These are phyloP conservation scores for Komagataella populi DNA, from an alignment of 805 yeast species.

Conservation along the genomic window DNA sequence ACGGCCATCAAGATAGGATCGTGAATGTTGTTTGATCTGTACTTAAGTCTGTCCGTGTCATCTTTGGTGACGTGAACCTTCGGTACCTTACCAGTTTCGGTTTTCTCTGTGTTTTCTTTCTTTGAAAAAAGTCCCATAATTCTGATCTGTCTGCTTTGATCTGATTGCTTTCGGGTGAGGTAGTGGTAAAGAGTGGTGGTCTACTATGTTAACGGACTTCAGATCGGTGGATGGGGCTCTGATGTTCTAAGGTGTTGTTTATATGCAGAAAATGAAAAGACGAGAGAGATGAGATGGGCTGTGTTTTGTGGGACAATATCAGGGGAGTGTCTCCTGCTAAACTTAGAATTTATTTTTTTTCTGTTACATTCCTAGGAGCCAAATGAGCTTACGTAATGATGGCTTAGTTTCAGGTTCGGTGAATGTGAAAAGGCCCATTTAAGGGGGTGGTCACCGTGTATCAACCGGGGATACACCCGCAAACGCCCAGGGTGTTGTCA, in stretches of 20 bases:
- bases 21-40: constrained; percentile 56
- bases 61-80: constrained; percentile 31
- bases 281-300: background rate
- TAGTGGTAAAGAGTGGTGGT: background rate
- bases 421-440: background rate
- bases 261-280: background rate
- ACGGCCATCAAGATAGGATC: constrained; percentile 93
- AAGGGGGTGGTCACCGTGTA: background rate
- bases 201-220: background rate
- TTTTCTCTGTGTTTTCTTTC: constrained; percentile 6
- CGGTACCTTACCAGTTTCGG: constrained; percentile 9
- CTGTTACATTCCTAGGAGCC: background rate
- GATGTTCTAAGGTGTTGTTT: background rate
- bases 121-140: constrained; percentile 9
- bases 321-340: background rate
- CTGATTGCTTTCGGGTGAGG: constrained; percentile 10
- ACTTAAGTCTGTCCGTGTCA: constrained; percentile 42
- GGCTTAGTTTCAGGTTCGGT: background rate
- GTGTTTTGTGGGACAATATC: background rate
- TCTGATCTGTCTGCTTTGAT: constrained; percentile 16
- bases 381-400: background rate
- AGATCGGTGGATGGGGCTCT: background rate
- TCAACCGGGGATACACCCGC: too few relatives aligned
- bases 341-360: background rate
- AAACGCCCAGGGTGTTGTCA: too few relatives aligned